Evolutionary conservation across 2,329 filamentous ascomycete species (phyloP).

Genomic region (Biscogniauxia marginata): DNA sequence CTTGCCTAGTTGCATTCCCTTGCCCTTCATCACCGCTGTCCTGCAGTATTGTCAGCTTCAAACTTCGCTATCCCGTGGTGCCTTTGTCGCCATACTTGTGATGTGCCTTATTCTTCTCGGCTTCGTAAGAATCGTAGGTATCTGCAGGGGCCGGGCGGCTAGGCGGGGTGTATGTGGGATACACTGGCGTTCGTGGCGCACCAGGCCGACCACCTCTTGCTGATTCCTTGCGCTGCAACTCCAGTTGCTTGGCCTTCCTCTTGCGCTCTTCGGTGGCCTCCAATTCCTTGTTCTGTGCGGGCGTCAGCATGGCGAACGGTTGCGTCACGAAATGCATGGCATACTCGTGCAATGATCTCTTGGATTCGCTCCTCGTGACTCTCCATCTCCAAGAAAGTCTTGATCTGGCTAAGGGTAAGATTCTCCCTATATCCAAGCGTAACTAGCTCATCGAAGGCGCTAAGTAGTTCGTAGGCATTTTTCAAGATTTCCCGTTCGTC

Average conservation of each 20-base stretch:
- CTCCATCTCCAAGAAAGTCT: slow-evolving; percentile 99
- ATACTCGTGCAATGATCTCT: slow-evolving; percentile 89
- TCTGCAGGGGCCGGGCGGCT: slow-evolving; percentile 71
- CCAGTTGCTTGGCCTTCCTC: slow-evolving; percentile 96
- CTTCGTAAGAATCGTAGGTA: slow-evolving; percentile 91
- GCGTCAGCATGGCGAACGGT: slow-evolving; percentile 11
- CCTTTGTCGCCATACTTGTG: slow-evolving; percentile 60
- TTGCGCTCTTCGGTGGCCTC: slow-evolving; percentile 98
- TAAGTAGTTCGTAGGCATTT: slow-evolving; percentile 94
- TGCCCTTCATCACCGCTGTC: slow-evolving; percentile 73
- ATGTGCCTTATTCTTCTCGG: slow-evolving; percentile 89
- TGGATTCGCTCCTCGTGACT: slow-evolving; percentile 98
- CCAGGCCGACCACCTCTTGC: slow-evolving; percentile 69
- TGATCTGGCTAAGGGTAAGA: slow-evolving; percentile 93
- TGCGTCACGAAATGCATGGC: slow-evolving; percentile 23
- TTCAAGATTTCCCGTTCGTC: slow-evolving; percentile 94
- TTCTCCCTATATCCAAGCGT: slow-evolving; percentile 96
- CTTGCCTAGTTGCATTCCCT: slow-evolving; percentile 99
- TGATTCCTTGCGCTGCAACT: slow-evolving; percentile 97
- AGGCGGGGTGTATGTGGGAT: slow-evolving; percentile 85
- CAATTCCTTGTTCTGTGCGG: slow-evolving; percentile 85
- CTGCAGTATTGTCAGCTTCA: slow-evolving; percentile 36
- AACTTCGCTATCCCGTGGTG: neutral
- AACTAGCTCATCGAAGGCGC: slow-evolving; percentile 95
- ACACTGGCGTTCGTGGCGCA: slow-evolving; percentile 73